Base-by-base conservation (phyloP, 1,284 basidiomycete genomes). In the Ustilago esculenta region DNA sequence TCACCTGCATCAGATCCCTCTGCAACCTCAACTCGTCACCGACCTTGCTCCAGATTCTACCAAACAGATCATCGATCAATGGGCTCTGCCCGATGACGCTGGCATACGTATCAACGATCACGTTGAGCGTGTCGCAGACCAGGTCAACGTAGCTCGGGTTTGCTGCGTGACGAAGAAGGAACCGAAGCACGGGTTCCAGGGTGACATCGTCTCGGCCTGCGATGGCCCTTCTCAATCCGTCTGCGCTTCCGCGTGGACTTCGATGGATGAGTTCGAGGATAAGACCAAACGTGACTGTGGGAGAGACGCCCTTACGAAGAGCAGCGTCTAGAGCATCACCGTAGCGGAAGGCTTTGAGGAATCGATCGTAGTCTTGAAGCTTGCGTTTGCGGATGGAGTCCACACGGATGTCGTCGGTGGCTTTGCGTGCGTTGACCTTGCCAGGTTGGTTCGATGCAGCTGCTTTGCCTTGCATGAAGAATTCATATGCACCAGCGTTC, bases 261-360 rank as follows among this genome's bases (percentile, higher is more conserved):
- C 79, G 89, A 76, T 95, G 91, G 42, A 96, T 90, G 32, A 99
- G 86, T 83, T 99, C 96, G 83, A 93, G 90, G 44, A 98, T 89
- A 25, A 99, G 84, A 0, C 95, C 90, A 79, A 98, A 99, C 0
- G 92, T 87, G 1, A 90, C 92, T 9, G 36, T 53, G 1, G 78
- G 70, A 0, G 70, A 56, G 1, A 78, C 72, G 11, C 72, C 73
- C 25, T 76, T 74, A 18, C 76, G 72, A 8, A 81, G 41, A n/a
- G 70, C 66, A 5, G 77, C 79, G 44, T 81, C 94, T 35, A 99
- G 84, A 1, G 96, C 96, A 43, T 94, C 94, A 15, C 90, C 89
- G 82, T 99, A 98, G 77, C 93, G 92, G 87, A 98, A 99, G 27
- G 85, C 86, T 83, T 98, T 98, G 55, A 99, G 85, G 59, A 92